A percentile compares a stretch with the other conserved stretches of the same genome.
Conservation (phyloP, 768 basidiomycete genomes). For the Rhizopogon vulgaris region DNA sequence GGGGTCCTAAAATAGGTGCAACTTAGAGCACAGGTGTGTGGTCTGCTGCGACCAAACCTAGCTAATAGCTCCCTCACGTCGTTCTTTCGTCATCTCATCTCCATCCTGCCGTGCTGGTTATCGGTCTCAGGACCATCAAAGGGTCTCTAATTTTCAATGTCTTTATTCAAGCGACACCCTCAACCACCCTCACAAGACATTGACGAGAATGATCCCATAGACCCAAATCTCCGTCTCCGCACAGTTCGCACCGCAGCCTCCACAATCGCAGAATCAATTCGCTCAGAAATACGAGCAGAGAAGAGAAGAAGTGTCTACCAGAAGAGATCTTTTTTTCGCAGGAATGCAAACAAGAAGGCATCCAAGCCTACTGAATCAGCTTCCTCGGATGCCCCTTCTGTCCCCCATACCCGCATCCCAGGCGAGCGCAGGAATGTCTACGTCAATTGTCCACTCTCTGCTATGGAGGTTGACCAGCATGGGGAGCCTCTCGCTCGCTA, state of each 20-base stretch:
- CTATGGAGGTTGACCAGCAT: conserved; percentile 51
- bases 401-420: conserved; percentile 22
- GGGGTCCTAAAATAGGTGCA: no score
- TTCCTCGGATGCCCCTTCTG: conserved; percentile 16
- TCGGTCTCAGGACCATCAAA: conserved; percentile 12
- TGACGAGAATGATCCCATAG: conserved; percentile 63
- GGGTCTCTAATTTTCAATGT: conserved; percentile 25
- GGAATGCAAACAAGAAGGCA: conserved; percentile 43
- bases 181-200: conserved; percentile 39
- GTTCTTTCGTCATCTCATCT: conserved; percentile 6
- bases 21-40: no score
- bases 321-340: conserved; percentile 57
- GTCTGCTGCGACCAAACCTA: no score
- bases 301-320: conserved; percentile 42
- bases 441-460: conserved; percentile 66
- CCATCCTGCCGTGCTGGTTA: conserved; percentile 23
- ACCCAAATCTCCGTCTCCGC: conserved; percentile 81
- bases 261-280: conserved; percentile 82
- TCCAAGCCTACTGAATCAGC: conserved; percentile 26
- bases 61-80: neutral
- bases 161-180: conserved; percentile 33
- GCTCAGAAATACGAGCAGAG: conserved; percentile 66
- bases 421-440: conserved; percentile 71
- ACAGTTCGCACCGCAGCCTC: conserved; percentile 93
- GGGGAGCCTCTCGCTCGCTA: conserved; percentile 59